These are phyloP conservation scores for Magnolia changhungtana DNA, from an alignment of 164 flowering plant genomes.

Conservation along the genomic window DNA sequence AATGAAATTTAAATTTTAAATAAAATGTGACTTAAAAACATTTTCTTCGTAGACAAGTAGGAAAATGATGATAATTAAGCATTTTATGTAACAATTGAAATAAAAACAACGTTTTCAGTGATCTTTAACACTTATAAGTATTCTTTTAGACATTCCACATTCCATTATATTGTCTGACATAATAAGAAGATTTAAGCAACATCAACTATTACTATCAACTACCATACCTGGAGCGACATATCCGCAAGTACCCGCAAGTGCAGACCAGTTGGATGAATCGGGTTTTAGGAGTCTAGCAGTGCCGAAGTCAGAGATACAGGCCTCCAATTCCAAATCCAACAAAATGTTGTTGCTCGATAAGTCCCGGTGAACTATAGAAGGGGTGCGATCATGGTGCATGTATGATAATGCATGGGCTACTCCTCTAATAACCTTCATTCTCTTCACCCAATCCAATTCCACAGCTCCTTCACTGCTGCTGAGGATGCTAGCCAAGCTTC, in stretches of 20 bases:
- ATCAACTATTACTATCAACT: too few relatives aligned
- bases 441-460: background rate
- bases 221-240: constrained; percentile 8
- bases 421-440: background rate
- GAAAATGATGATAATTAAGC: too few relatives aligned
- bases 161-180: too few relatives aligned
- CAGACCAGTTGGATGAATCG: constrained; percentile 5
- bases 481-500: constrained; percentile 44
- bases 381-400: constrained; percentile 2
- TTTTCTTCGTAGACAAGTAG: too few relatives aligned
- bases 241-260: constrained; percentile 8
- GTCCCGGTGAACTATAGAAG: constrained; percentile 1
- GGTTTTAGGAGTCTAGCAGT: constrained; percentile 1
- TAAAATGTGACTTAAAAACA: too few relatives aligned
- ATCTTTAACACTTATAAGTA: too few relatives aligned
- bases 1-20: too few relatives aligned
- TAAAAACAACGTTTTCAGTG: too few relatives aligned
- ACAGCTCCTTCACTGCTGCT: constrained; percentile 20
- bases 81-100: too few relatives aligned
- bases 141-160: too few relatives aligned
- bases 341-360: constrained; percentile 3
- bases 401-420: constrained; percentile 1
- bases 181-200: too few relatives aligned
- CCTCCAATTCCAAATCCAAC: background rate
- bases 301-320: constrained; percentile 5